Percentiles rank a stretch among this genome's conserved stretches.
Conservation (phyloP, 2,329 filamentous ascomycete species). For the Myriosclerotinia duriaeana region DNA sequence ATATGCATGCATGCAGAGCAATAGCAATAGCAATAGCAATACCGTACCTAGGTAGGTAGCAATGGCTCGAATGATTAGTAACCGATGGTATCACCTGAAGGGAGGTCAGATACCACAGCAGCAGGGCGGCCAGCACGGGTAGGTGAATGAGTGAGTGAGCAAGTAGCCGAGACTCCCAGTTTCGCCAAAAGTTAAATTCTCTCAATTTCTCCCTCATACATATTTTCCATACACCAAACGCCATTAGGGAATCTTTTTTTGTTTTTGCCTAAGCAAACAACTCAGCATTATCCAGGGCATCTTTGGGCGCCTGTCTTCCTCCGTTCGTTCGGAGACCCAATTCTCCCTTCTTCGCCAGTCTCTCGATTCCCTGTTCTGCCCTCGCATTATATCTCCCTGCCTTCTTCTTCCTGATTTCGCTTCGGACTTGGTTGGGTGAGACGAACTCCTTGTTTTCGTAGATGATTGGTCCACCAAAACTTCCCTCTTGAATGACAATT, state of each 20-base stretch:
- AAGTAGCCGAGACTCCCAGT: not conserved
- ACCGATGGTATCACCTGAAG: no score
- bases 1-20: no score
- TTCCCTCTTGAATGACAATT: conserved; percentile 91
- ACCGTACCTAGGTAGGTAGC: not conserved
- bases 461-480: conserved; percentile 93
- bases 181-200: not conserved
- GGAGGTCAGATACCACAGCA: no score
- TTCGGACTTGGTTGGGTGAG: conserved; percentile 88
- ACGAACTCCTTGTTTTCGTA: conserved; percentile 99
- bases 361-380: conserved; percentile 71
- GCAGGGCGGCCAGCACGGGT: no score
- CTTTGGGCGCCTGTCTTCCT: conserved; percentile 59
- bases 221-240: conserved; percentile 23
- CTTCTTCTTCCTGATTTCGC: conserved; percentile 74
- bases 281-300: conserved; percentile 73
- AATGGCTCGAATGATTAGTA: no score
- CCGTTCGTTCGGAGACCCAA: conserved; percentile 71
- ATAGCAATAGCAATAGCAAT: not conserved
- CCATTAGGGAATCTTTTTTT: conserved; percentile 20
- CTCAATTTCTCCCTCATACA: conserved; percentile 8
- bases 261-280: conserved; percentile 62
- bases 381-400: conserved; percentile 75
- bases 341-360: conserved; percentile 70
- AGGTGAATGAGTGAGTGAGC: not conserved